These are phyloP conservation scores for Primulina huaijiensis DNA, from an alignment of 257 asterid genomes.

Conservation along the genomic window DNA sequence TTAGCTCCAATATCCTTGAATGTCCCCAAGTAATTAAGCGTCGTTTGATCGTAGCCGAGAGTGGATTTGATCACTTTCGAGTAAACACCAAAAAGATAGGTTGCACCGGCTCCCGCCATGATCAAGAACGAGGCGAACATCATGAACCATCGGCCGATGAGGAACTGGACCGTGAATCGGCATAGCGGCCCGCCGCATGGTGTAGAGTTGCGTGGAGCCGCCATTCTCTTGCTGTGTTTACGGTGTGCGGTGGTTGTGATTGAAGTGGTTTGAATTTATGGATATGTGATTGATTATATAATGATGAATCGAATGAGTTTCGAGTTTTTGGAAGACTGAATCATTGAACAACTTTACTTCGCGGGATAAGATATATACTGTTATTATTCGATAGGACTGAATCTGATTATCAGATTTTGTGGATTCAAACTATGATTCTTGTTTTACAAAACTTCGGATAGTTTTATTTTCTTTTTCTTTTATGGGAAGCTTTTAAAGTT, in stretches of 20 bases:
- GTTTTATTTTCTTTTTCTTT: too few species aligned
- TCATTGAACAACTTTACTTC: not conserved
- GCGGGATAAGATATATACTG: too few species aligned
- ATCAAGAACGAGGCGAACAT: constrained; percentile 33
- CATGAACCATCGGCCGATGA: constrained; percentile 36
- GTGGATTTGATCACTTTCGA: constrained; percentile 32
- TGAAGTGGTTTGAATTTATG: not conserved
- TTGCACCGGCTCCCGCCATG: constrained; percentile 39
- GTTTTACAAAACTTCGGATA: too few species aligned
- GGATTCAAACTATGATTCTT: too few species aligned
- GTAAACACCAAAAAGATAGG: constrained; percentile 38
- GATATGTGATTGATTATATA: not conserved
- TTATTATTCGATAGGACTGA: too few species aligned
- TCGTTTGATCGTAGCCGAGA: constrained; percentile 37
- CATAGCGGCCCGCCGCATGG: not conserved
- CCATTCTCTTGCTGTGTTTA: not conserved
- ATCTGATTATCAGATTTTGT: too few species aligned
- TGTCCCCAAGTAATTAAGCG: constrained; percentile 30
- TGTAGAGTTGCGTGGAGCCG: not conserved
- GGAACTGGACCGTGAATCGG: constrained; percentile 20
- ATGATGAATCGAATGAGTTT: not conserved
- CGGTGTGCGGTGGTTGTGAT: not conserved
- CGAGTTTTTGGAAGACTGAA: not conserved
- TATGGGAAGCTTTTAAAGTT: too few species aligned
- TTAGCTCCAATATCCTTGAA: constrained; percentile 38